Evolutionary conservation across 768 basidiomycete species (phyloP).

Genomic region (Naganishia onofrii): DNA sequence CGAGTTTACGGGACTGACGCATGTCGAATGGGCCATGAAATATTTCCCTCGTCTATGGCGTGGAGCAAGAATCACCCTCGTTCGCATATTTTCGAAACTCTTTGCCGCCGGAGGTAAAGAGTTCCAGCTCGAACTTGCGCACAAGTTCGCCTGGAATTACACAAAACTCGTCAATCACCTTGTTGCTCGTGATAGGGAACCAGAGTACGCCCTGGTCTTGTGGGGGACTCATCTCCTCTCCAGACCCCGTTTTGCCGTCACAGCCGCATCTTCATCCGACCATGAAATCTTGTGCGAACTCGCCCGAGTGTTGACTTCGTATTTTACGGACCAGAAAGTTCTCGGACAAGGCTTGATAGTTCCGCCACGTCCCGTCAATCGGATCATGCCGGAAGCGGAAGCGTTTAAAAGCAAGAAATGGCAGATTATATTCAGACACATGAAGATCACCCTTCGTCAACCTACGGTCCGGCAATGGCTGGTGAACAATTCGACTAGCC

Average conservation of each 20-base stretch:
- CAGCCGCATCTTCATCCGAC: slow-evolving; percentile 66
- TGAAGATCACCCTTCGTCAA: slow-evolving; percentile 69
- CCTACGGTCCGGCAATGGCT: slow-evolving; percentile 71
- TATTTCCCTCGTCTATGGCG: slow-evolving; percentile 78
- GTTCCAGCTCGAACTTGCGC: slow-evolving; percentile 74
- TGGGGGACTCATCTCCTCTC: slow-evolving; percentile 68
- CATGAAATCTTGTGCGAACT: slow-evolving; percentile 73
- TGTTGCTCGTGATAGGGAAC: slow-evolving; percentile 86
- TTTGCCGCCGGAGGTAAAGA: slow-evolving; percentile 70
- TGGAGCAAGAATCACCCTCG: slow-evolving; percentile 71
- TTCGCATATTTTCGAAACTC: slow-evolving; percentile 75
- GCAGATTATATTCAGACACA: slow-evolving; percentile 74
- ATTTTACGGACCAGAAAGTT: slow-evolving; percentile 84
- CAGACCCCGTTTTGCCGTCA: slow-evolving; percentile 75
- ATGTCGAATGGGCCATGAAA: slow-evolving; percentile 69
- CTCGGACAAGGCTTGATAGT: slow-evolving; percentile 59
- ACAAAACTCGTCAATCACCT: slow-evolving; percentile 83
- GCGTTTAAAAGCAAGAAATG: slow-evolving; percentile 94
- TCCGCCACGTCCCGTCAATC: slow-evolving; percentile 53
- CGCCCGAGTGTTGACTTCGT: slow-evolving; percentile 66
- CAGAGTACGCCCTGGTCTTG: slow-evolving; percentile 83
- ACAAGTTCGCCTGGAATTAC: slow-evolving; percentile 80
- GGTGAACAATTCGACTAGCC: slow-evolving; percentile 64
- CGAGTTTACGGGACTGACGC: slow-evolving; percentile 24
- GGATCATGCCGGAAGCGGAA: slow-evolving; percentile 74